These are phyloP conservation scores for Eucalyptus sp. DNA, from an alignment of 345 rosid genomes.

Conservation along the genomic window DNA sequence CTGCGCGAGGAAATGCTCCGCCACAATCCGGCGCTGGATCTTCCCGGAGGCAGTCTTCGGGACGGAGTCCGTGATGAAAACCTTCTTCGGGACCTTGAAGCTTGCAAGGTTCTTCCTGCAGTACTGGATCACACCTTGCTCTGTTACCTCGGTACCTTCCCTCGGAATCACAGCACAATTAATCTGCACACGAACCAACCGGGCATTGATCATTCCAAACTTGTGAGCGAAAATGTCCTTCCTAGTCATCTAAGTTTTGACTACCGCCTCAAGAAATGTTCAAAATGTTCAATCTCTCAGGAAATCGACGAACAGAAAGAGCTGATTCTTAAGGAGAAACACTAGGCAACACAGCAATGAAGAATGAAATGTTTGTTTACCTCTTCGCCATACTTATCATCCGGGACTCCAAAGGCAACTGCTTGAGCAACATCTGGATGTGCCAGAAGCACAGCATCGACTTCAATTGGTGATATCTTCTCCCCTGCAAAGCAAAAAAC, in stretches of 20 bases:
- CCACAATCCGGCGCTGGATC: slow-evolving; percentile 54
- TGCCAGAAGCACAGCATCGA: slow-evolving; percentile 68
- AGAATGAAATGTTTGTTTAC: slow-evolving; percentile 7
- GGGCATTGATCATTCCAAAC: background rate
- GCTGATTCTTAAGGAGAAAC: background rate
- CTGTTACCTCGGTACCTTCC: slow-evolving; percentile 43
- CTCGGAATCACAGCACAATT: slow-evolving; percentile 84
- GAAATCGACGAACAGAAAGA: background rate
- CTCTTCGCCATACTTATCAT: slow-evolving; percentile 97
- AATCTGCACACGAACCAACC: slow-evolving; percentile 24
- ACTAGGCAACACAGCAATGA: background rate
- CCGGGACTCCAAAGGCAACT: slow-evolving; percentile 86
- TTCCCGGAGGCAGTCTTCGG: slow-evolving; percentile 60
- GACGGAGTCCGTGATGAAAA: slow-evolving; percentile 33
- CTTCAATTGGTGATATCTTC: slow-evolving; percentile 93
- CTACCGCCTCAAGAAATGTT: background rate
- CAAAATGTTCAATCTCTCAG: background rate
- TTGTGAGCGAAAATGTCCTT: background rate
- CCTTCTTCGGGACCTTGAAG: slow-evolving; percentile 79
- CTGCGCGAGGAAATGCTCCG: slow-evolving; percentile 56
- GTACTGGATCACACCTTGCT: slow-evolving; percentile 40
- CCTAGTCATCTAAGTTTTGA: background rate
- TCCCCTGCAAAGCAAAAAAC: slow-evolving; percentile 41
- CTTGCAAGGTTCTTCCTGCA: slow-evolving; percentile 75
- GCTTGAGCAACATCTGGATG: slow-evolving; percentile 76